phyloP scores from a whole-genome alignment of 2,329 filamentous ascomycete species.

The Neofusicoccum sp. region DNA sequence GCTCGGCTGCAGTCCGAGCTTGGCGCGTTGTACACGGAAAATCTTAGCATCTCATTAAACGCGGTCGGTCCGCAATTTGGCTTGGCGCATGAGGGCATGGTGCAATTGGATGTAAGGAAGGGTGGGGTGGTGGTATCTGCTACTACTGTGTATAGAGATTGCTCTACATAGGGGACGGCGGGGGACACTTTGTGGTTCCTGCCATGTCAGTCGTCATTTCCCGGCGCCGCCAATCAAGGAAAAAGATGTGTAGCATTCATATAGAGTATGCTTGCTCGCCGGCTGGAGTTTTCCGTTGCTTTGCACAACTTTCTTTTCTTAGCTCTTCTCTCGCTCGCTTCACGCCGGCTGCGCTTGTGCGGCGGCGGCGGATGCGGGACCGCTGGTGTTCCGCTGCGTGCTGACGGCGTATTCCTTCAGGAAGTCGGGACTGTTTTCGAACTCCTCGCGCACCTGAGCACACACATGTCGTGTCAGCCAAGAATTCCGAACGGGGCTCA shows the following conservation, averaged over 20 bases:
- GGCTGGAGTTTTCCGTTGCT: no score
- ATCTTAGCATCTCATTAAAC: background rate
- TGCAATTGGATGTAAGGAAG: background rate
- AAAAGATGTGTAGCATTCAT: no score
- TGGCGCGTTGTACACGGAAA: background rate
- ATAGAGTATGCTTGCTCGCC: no score
- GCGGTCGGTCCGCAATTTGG: background rate
- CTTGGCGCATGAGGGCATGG: constrained; percentile 3
- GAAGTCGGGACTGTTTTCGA: constrained; percentile 79
- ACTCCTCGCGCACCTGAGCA: constrained; percentile 83
- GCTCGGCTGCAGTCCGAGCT: background rate
- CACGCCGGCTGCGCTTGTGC: constrained; percentile 24
- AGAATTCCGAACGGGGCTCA: background rate
- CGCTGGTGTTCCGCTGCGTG: constrained; percentile 19
- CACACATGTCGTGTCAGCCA: constrained; percentile 25
- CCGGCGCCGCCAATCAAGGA: background rate
- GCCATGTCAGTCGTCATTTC: constrained; percentile 11
- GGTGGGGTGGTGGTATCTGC: background rate
- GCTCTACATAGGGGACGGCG: background rate
- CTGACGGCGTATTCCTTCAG: constrained; percentile 66
- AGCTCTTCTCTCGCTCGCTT: background rate
- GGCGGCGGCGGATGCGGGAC: constrained; percentile 23
- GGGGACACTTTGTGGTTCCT: background rate
- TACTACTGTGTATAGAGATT: background rate
- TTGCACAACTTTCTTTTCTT: no score